Percentiles rank a stretch among this genome's conserved stretches.
Conservation (phyloP, 148 eudicot genomes). For the Rhododendron griersonianum region DNA sequence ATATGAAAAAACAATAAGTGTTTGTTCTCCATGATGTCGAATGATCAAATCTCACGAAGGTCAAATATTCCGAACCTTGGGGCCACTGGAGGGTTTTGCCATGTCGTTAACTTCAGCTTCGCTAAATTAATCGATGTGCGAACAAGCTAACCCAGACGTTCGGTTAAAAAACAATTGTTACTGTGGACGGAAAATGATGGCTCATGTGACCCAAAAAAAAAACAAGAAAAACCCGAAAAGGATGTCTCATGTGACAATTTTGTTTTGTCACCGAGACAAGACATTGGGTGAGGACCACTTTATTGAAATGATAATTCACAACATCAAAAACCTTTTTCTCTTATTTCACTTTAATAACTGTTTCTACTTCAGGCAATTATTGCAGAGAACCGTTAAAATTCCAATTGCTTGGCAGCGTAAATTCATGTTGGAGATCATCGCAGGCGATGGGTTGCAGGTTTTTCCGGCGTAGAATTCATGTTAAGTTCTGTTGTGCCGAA, state of each 20-base stretch:
- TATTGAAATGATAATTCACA: neutral
- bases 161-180: neutral
- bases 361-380: neutral
- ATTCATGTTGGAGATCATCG: neutral
- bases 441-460: neutral
- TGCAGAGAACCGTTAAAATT: no score
- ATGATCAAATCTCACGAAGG: no score
- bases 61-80: no score
- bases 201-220: neutral
- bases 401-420: no score
- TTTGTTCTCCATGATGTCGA: no score
- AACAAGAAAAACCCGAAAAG: slow-evolving; percentile 12
- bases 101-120: no score
- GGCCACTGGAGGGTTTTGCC: no score
- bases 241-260: slow-evolving; percentile 16
- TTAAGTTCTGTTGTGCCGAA: no score
- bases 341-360: neutral
- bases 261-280: slow-evolving; percentile 1
- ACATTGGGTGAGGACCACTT: slow-evolving; percentile 9
- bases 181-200: neutral
- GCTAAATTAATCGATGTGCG: no score
- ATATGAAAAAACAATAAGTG: no score
- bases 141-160: no score
- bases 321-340: neutral
- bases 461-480: no score